Evolutionary conservation across 129 eudicot species (phyloP).

Genomic region (Cynara cardunculus): DNA sequence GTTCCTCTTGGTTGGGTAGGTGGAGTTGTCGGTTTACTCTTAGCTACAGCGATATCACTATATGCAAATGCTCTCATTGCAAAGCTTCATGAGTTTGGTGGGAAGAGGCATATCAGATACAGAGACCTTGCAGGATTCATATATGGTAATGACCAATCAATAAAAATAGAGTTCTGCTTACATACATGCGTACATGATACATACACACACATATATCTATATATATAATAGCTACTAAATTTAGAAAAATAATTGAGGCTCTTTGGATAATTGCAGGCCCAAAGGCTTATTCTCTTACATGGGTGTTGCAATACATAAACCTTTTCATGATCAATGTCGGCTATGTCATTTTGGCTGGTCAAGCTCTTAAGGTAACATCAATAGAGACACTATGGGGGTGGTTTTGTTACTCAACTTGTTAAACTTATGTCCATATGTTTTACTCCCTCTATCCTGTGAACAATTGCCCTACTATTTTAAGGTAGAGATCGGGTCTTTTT

Average conservation of each 20-base stretch:
- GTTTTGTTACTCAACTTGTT: background rate
- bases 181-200: background rate
- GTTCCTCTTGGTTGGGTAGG: slow-evolving; percentile 96
- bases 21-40: slow-evolving; percentile 76
- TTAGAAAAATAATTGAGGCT: slow-evolving; percentile 9
- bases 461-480: background rate
- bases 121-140: slow-evolving; percentile 96
- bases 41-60: slow-evolving; percentile 65
- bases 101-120: slow-evolving; percentile 91
- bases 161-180: background rate
- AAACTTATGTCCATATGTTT: background rate
- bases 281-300: slow-evolving; percentile 76
- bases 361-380: slow-evolving; percentile 68
- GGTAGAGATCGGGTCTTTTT: background rate
- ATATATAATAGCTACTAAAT: background rate
- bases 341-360: slow-evolving; percentile 83
- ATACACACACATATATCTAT: no score
- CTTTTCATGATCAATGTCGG: slow-evolving; percentile 93
- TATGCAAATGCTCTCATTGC: slow-evolving; percentile 89
- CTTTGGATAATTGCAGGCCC: slow-evolving; percentile 47
- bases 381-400: background rate
- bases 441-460: background rate
- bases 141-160: slow-evolving; percentile 49
- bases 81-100: slow-evolving; percentile 86
- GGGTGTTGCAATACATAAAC: slow-evolving; percentile 78